A percentile compares a stretch with the other conserved stretches of the same genome.
Evolutionary conservation across 768 basidiomycete species (phyloP).

Genomic region (Leccinum longicurvipes): DNA sequence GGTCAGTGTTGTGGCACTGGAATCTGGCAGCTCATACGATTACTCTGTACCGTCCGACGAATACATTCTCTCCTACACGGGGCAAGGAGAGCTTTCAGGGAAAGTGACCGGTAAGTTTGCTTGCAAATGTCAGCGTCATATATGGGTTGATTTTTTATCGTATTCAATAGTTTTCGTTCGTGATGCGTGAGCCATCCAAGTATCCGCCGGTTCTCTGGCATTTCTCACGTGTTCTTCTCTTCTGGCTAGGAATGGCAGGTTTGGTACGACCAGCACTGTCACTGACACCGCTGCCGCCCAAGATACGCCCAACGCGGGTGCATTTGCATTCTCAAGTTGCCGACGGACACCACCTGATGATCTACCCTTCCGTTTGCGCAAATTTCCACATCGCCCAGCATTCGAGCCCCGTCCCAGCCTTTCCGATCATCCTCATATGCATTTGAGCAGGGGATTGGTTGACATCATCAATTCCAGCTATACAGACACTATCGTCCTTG

Average conservation of each 20-base stretch:
- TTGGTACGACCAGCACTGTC: constrained; percentile 18
- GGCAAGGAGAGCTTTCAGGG: constrained; percentile 36
- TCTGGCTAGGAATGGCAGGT: constrained; percentile 37
- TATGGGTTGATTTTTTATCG: neutral
- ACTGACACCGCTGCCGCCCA: neutral
- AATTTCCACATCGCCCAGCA: neutral
- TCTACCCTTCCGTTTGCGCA: neutral
- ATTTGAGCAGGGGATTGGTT: neutral
- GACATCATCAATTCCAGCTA: constrained; percentile 1
- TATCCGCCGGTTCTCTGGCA: neutral
- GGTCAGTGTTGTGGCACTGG: constrained; percentile 37
- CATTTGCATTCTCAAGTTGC: constrained; percentile 11
- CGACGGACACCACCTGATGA: neutral
- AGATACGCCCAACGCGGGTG: constrained; percentile 1
- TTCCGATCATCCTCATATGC: constrained; percentile 6
- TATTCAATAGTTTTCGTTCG: constrained; percentile 34
- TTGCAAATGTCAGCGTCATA: neutral
- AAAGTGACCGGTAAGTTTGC: constrained; percentile 33
- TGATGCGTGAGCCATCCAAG: constrained; percentile 39
- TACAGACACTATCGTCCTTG: constrained; percentile 9
- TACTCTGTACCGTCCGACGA: constrained; percentile 34
- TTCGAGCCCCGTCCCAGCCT: neutral
- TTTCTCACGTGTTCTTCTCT: neutral
- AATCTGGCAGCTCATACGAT: constrained; percentile 40
- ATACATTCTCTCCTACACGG: constrained; percentile 40